Percentiles rank a stretch among this genome's conserved stretches.
These are phyloP conservation scores for Leccinum uliginosum DNA, from an alignment of 768 basidiomycete genomes.

Conservation along the genomic window DNA sequence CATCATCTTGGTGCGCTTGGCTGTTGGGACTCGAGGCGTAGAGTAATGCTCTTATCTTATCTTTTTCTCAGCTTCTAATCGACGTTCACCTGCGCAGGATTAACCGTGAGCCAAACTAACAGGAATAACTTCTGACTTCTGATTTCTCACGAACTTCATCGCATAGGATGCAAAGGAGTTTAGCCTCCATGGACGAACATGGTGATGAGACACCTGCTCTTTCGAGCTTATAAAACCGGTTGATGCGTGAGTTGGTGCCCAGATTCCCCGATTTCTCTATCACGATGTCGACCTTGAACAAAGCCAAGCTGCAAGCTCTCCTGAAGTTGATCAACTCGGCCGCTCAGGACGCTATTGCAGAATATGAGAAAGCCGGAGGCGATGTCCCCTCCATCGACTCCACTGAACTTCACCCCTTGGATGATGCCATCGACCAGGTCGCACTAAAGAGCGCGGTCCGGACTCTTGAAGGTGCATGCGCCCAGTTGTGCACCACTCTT, in stretches of 20 bases:
- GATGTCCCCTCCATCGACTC: constrained; percentile 34
- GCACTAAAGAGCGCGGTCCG: constrained; percentile 24
- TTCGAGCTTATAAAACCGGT: neutral
- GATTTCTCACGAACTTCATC: neutral
- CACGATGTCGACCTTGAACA: constrained; percentile 18
- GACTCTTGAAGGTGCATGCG: constrained; percentile 34
- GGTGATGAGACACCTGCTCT: neutral
- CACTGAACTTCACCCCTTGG: constrained; percentile 32
- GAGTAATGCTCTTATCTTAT: constrained; percentile 4
- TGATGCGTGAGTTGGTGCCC: neutral
- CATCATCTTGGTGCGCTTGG: neutral
- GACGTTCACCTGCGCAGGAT: neutral
- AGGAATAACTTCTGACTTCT: neutral
- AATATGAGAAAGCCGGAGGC: constrained; percentile 28
- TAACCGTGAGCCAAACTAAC: constrained; percentile 6
- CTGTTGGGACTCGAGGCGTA: neutral
- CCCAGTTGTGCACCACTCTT: constrained; percentile 32
- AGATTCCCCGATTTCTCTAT: neutral
- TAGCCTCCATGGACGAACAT: neutral
- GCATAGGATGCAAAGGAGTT: neutral
- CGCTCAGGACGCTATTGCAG: constrained; percentile 29
- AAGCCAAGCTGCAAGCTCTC: constrained; percentile 24
- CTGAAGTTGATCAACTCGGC: constrained; percentile 30
- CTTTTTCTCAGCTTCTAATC: constrained; percentile 8
- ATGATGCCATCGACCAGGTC: constrained; percentile 21